A percentile compares a stretch with the other conserved stretches of the same genome.
phyloP scores from a whole-genome alignment of 306 rosid genomes.

The Dryas alaskensis region DNA sequence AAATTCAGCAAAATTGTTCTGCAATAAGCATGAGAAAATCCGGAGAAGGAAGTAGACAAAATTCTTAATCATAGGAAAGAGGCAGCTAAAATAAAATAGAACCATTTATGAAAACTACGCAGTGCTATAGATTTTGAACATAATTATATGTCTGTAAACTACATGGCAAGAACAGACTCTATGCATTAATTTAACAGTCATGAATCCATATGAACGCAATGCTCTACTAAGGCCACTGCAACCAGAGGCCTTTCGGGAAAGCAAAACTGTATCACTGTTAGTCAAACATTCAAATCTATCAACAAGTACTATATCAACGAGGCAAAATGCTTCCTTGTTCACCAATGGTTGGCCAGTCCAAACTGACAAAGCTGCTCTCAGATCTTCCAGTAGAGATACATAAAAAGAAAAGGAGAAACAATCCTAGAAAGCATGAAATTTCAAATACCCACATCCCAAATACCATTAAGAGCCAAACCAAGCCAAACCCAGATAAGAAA shows the following conservation, averaged over 20 bases:
- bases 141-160: not conserved
- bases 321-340: not conserved
- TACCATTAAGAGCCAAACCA: slow-evolving; percentile 25
- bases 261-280: slow-evolving; percentile 4
- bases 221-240: slow-evolving; percentile 6
- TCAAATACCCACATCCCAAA: slow-evolving; percentile 35
- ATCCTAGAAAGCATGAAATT: slow-evolving; percentile 20
- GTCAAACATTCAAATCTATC: slow-evolving; percentile 36
- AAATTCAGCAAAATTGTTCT: not conserved
- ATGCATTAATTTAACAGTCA: not conserved
- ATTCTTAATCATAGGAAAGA: slow-evolving; percentile 5
- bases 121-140: not conserved
- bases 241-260: slow-evolving; percentile 5
- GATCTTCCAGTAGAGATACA: slow-evolving; percentile 15
- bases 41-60: slow-evolving; percentile 1
- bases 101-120: not conserved
- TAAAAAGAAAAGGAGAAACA: not conserved
- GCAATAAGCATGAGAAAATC: not conserved
- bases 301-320: slow-evolving; percentile 2
- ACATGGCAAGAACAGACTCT: not conserved
- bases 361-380: slow-evolving; percentile 17
- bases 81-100: not conserved
- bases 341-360: slow-evolving; percentile 20
- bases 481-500: slow-evolving; percentile 34
- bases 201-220: not conserved